Conservation (phyloP, 2,329 filamentous ascomycete species). For the Xylaria digitata region DNA sequence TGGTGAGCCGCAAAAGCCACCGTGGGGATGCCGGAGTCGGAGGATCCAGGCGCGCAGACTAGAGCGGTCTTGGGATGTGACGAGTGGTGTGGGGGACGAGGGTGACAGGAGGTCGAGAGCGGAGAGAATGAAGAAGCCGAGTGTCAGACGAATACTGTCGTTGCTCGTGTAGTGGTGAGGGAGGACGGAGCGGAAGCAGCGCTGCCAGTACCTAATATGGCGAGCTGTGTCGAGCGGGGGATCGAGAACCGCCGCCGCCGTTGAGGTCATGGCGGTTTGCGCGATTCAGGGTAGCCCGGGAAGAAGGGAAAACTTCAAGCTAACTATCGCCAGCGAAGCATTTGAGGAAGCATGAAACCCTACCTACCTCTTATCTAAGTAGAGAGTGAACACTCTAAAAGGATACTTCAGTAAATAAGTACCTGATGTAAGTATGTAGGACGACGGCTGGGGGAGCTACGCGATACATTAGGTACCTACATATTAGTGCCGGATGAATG, state of each 20-base stretch:
- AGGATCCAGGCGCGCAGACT: conserved; percentile 81
- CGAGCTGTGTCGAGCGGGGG: conserved; percentile 66
- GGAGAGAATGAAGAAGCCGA: conserved; percentile 89
- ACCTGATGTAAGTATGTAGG: no score
- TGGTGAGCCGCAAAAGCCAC: conserved; percentile 90
- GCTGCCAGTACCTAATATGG: conserved; percentile 92
- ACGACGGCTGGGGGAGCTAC: no score
- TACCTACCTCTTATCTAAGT: background rate
- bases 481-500: no score
- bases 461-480: no score
- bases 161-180: conserved; percentile 86
- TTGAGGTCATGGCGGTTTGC: conserved; percentile 1
- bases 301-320: background rate
- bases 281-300: background rate
- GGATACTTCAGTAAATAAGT: no score
- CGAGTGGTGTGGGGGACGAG: conserved; percentile 64
- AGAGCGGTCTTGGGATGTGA: conserved; percentile 58
- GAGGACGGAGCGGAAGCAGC: conserved; percentile 84
- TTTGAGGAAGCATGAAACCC: background rate
- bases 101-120: conserved; percentile 83
- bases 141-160: conserved; percentile 89
- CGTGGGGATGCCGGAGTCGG: conserved; percentile 82
- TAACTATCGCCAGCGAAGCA: conserved; percentile 12
- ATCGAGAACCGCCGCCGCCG: conserved; percentile 10
- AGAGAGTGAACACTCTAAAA: background rate